Conservation (phyloP, 2,329 filamentous ascomycete genomes). For the Achaetomium macrosporum region DNA sequence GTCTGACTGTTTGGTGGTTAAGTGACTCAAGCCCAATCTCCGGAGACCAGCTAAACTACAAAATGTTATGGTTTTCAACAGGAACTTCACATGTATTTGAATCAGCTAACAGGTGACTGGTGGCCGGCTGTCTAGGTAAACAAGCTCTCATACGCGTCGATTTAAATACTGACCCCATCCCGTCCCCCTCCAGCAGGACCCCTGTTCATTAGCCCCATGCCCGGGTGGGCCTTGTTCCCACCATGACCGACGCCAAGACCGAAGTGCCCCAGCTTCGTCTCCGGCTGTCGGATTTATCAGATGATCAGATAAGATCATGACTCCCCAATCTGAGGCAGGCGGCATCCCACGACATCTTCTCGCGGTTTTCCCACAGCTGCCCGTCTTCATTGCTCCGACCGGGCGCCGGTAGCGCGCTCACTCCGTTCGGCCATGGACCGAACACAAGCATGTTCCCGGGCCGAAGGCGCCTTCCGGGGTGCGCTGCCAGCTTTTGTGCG, state of each 20-base stretch:
- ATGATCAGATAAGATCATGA: neutral
- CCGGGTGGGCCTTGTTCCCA: neutral
- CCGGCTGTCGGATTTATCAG: neutral
- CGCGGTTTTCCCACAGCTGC: neutral
- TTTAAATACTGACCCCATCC: neutral
- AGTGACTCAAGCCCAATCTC: too few species aligned
- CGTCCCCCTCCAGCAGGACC: neutral
- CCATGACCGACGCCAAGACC: neutral
- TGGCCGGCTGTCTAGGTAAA: too few species aligned
- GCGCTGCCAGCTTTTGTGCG: constrained; percentile 14
- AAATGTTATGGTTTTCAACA: too few species aligned
- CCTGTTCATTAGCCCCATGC: neutral
- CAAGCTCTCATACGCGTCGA: too few species aligned
- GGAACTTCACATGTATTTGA: too few species aligned
- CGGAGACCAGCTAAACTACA: neutral
- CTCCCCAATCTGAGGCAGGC: neutral
- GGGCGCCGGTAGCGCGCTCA: too few species aligned
- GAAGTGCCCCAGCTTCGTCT: neutral
- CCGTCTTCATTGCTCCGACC: neutral
- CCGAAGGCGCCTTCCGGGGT: neutral
- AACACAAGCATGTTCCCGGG: constrained; percentile 5
- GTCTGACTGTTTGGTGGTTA: neutral
- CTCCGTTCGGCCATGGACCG: constrained; percentile 6
- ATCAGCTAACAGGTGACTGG: too few species aligned
- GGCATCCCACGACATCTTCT: neutral